phyloP scores from a whole-genome alignment of 768 basidiomycete genomes.

The Coprinopsis cinerea region DNA sequence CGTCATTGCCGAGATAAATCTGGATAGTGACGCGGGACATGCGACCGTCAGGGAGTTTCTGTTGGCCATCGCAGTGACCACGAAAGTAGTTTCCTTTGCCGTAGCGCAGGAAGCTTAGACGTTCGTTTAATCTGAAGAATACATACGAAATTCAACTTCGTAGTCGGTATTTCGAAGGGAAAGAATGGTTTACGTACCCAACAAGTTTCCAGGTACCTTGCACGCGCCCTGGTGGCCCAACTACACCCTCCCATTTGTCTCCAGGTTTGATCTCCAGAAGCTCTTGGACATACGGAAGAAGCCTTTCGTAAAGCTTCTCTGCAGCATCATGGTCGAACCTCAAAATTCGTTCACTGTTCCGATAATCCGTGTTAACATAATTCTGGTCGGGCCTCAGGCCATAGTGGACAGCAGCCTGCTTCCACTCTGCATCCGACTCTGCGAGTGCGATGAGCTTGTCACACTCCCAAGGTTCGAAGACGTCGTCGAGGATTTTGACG shows the following conservation, averaged over 20 bases:
- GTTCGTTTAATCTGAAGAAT: conserved; percentile 40
- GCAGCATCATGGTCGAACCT: conserved; percentile 29
- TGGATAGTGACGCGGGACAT: conserved; percentile 36
- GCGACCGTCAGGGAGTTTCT: conserved; percentile 31
- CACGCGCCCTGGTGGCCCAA: conserved; percentile 20
- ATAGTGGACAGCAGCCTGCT: conserved; percentile 31
- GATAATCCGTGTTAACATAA: conserved; percentile 30
- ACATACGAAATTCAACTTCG: too few relatives aligned
- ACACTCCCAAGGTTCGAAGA: conserved; percentile 38
- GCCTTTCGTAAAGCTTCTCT: conserved; percentile 27
- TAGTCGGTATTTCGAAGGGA: too few relatives aligned
- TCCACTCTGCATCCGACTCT: conserved; percentile 30
- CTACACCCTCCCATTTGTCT: conserved; percentile 28
- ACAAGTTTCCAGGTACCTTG: conserved; percentile 29
- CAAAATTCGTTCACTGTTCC: conserved; percentile 35
- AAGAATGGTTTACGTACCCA: conserved; percentile 22
- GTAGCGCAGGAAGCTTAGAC: conserved; percentile 39
- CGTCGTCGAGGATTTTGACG: conserved; percentile 36
- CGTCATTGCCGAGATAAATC: conserved; percentile 37
- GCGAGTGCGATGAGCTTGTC: conserved; percentile 31
- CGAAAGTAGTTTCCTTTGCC: conserved; percentile 38
- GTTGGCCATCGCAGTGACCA: conserved; percentile 33
- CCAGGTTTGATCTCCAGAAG: conserved; percentile 27
- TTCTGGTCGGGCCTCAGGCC: conserved; percentile 21
- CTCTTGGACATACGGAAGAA: conserved; percentile 34